Conservation (phyloP, 2,329 filamentous ascomycete species). For the Proliferodiscus dingleyae region DNA sequence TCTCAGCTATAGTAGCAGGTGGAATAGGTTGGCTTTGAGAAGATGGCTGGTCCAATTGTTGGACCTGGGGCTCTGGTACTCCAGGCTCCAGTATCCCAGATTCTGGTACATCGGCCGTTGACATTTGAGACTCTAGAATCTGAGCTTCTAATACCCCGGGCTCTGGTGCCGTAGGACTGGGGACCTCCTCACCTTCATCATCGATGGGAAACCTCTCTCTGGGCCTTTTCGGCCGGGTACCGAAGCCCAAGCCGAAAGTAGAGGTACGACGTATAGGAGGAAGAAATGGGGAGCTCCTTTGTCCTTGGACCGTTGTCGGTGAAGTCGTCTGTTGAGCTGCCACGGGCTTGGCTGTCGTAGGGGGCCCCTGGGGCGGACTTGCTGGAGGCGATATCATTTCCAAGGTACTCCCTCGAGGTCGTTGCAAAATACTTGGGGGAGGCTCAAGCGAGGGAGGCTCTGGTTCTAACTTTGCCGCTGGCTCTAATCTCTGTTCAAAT, state of each 20-base stretch:
- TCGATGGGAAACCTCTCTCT: constrained; percentile 27
- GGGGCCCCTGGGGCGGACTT: not conserved
- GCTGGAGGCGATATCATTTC: constrained; percentile 6
- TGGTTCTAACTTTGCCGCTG: not conserved
- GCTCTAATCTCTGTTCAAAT: not conserved
- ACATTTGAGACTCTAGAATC: too few species aligned
- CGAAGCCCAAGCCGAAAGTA: constrained; percentile 45
- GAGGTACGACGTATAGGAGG: constrained; percentile 56
- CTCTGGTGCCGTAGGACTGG: too few species aligned
- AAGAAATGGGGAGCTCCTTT: constrained; percentile 38
- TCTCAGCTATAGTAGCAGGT: constrained; percentile 1
- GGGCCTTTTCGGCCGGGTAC: constrained; percentile 26
- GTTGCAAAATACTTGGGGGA: constrained; percentile 16
- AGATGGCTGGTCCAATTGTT: too few species aligned
- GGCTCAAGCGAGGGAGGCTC: not conserved
- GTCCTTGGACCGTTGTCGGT: not conserved
- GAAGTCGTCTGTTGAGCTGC: not conserved
- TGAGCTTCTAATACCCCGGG: too few species aligned
- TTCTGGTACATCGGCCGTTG: too few species aligned
- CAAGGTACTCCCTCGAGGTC: constrained; percentile 18
- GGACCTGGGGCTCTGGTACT: too few species aligned
- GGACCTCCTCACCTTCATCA: constrained; percentile 18
- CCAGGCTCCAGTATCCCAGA: not conserved
- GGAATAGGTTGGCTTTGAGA: not conserved
- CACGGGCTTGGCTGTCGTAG: not conserved